Evolutionary conservation across 208 protist species (phyloP).

Genomic region (Phytomonas francai): DNA sequence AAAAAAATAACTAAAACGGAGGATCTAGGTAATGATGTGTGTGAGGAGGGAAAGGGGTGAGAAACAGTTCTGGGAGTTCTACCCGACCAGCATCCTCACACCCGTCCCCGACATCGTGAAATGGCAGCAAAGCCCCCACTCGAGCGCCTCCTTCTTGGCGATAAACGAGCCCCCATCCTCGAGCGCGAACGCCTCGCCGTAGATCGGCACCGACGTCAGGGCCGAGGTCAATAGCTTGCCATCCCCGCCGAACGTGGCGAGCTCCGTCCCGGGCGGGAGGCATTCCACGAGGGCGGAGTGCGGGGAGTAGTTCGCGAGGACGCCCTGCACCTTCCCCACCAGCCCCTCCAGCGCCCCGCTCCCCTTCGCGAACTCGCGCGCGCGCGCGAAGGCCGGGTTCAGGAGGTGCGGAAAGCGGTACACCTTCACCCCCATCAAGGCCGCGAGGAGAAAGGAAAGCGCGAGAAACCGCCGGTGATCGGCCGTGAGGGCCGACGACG

Average conservation of each 20-base stretch:
- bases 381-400: slow-evolving; percentile 57
- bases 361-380: slow-evolving; percentile 51
- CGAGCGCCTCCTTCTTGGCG: slow-evolving; percentile 54
- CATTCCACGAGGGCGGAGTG: slow-evolving; percentile 65
- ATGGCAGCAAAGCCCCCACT: slow-evolving; percentile 75
- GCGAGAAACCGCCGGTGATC: slow-evolving; percentile 69
- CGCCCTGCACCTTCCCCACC: slow-evolving; percentile 40
- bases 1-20: too few species aligned
- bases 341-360: slow-evolving; percentile 33
- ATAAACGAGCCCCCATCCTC: slow-evolving; percentile 59
- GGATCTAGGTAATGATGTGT: not conserved
- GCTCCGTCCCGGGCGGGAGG: slow-evolving; percentile 19
- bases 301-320: slow-evolving; percentile 67
- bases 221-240: slow-evolving; percentile 44
- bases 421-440: slow-evolving; percentile 83
- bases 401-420: slow-evolving; percentile 78
- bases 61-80: slow-evolving; percentile 1
- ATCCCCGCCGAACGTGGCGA: slow-evolving; percentile 41
- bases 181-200: slow-evolving; percentile 41
- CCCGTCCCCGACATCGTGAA: slow-evolving; percentile 73
- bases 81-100: slow-evolving; percentile 39
- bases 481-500: not conserved
- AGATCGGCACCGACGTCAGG: slow-evolving; percentile 37
- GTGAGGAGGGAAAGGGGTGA: not conserved
- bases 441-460: slow-evolving; percentile 43